Conservation (phyloP, 1,284 basidiomycete species). For the Marasmius oreades region DNA sequence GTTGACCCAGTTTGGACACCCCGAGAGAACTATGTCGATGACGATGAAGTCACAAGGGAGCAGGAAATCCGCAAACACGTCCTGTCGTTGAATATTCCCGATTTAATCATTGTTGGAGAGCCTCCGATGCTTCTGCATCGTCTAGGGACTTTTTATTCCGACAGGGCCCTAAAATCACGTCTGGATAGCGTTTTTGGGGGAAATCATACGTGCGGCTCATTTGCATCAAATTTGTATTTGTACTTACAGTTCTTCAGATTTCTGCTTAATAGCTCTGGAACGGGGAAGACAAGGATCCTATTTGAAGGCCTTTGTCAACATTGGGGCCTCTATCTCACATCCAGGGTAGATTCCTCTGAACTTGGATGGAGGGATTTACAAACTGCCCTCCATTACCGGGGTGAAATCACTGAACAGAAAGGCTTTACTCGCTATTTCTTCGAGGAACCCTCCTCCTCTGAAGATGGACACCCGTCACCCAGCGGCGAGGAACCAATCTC, state of each 20-base stretch:
- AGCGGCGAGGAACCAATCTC: too few relatives aligned
- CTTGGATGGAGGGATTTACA: slow-evolving; percentile 1
- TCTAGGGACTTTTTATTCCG: slow-evolving; percentile 31
- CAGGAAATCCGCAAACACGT: too few relatives aligned
- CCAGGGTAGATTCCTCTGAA: neutral
- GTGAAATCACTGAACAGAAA: neutral
- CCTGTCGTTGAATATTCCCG: too few relatives aligned
- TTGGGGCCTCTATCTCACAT: slow-evolving; percentile 15
- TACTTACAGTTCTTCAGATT: too few relatives aligned
- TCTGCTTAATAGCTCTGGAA: slow-evolving; percentile 12
- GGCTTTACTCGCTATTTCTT: neutral
- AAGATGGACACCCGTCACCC: too few relatives aligned
- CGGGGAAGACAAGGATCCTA: slow-evolving; percentile 12
- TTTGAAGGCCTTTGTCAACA: slow-evolving; percentile 9
- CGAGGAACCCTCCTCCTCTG: too few relatives aligned
- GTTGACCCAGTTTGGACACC: too few relatives aligned
- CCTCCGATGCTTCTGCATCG: slow-evolving; percentile 27
- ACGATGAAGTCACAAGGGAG: too few relatives aligned
- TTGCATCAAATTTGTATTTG: neutral
- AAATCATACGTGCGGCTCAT: slow-evolving; percentile 35
- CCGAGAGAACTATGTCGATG: too few relatives aligned
- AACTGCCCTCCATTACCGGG: neutral
- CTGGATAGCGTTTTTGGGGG: slow-evolving; percentile 36
- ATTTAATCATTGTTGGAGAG: too few relatives aligned
- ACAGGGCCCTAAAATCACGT: slow-evolving; percentile 24